Conservation (phyloP, 2,329 filamentous ascomycete species). For the Cladosporium phlei region DNA sequence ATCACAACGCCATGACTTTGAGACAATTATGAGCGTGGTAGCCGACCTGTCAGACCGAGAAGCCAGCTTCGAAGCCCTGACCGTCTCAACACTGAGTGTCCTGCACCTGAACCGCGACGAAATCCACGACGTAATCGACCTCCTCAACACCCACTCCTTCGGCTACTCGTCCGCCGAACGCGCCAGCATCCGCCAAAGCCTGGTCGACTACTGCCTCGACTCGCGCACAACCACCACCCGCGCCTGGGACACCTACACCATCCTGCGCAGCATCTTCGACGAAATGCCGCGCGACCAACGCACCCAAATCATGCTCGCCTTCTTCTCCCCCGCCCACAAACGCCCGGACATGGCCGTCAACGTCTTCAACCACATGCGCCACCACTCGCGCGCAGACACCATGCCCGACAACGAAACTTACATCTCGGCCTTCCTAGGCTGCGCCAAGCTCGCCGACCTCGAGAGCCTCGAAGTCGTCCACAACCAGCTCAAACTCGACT, state of each 20-base stretch:
- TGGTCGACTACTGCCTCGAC: constrained; percentile 66
- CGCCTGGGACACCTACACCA: constrained; percentile 58
- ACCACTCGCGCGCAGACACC: constrained; percentile 58
- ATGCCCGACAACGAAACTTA: constrained; percentile 73
- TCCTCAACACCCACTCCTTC: constrained; percentile 70
- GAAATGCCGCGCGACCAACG: constrained; percentile 63
- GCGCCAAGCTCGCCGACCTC: constrained; percentile 39
- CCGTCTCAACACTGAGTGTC: constrained; percentile 67
- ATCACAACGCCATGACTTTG: constrained; percentile 58
- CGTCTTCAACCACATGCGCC: constrained; percentile 92
- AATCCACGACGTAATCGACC: constrained; percentile 71
- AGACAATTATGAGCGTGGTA: constrained; percentile 67
- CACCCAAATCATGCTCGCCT: constrained; percentile 70
- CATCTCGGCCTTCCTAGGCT: constrained; percentile 68
- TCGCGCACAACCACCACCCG: constrained; percentile 58
- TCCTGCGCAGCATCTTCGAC: constrained; percentile 55
- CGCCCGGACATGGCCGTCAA: constrained; percentile 80
- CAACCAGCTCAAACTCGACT: constrained; percentile 92
- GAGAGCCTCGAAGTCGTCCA: constrained; percentile 71
- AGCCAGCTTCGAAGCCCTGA: constrained; percentile 66
- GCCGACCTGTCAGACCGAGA: constrained; percentile 67
- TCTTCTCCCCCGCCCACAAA: constrained; percentile 69
- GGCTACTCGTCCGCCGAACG: constrained; percentile 68
- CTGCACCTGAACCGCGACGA: constrained; percentile 73
- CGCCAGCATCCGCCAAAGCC: constrained; percentile 57